A percentile compares a stretch with the other conserved stretches of the same genome.
These are phyloP conservation scores for Rhizopogon salebrosus DNA, from an alignment of 768 basidiomycete species.

Conservation along the genomic window DNA sequence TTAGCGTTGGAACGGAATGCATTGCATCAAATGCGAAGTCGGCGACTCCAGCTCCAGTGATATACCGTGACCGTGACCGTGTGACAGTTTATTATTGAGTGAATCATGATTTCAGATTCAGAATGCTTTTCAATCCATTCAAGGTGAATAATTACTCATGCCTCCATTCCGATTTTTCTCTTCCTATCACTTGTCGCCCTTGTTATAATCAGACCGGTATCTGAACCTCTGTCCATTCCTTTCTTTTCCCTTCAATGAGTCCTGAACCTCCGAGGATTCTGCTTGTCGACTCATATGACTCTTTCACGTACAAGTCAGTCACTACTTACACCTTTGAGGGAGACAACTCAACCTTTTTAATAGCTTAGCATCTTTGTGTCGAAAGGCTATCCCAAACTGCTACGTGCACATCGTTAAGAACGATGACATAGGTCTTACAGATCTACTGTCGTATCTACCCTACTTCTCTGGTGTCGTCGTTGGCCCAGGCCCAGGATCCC, in stretches of 20 bases:
- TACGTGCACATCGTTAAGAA: constrained; percentile 71
- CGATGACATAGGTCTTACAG: constrained; percentile 46
- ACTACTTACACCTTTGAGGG: background rate
- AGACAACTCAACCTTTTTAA: background rate
- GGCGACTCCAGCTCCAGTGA: no score
- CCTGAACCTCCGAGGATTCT: constrained; percentile 45
- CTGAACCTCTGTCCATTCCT: background rate
- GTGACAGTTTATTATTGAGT: no score
- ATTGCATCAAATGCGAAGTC: no score
- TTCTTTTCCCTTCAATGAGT: constrained; percentile 16
- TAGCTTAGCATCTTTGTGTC: constrained; percentile 72
- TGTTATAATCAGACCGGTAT: background rate
- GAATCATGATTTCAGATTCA: no score
- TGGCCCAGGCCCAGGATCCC: constrained; percentile 81
- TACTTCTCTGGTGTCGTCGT: constrained; percentile 68
- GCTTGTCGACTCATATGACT: constrained; percentile 81
- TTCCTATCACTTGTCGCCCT: background rate
- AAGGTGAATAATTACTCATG: no score
- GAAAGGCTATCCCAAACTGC: constrained; percentile 55
- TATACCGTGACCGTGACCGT: no score
- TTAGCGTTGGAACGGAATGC: background rate
- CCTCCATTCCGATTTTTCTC: background rate
- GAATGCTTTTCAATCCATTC: background rate
- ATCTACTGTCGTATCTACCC: constrained; percentile 47
- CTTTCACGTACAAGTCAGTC: constrained; percentile 85